Conservation (phyloP, 2,329 filamentous ascomycete species). For the Pseudogymnoascus sp. region DNA sequence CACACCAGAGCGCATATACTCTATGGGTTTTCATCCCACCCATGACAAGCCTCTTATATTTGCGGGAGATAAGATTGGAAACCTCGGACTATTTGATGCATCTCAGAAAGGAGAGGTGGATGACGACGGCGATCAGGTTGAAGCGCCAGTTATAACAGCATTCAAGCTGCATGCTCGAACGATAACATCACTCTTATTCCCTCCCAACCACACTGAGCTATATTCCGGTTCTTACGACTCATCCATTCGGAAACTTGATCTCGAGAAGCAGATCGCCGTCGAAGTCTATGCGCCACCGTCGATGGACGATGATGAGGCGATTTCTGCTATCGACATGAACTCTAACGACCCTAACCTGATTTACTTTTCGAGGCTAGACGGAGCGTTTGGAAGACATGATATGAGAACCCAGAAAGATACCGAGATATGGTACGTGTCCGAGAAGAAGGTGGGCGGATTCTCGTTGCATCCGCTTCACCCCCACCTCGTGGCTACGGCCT, state of each 20-base stretch:
- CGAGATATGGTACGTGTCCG: conserved; percentile 66
- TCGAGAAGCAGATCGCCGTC: conserved; percentile 67
- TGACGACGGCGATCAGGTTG: conserved; percentile 55
- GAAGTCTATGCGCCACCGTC: conserved; percentile 73
- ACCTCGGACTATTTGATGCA: conserved; percentile 83
- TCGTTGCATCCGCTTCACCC: conserved; percentile 70
- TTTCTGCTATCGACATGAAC: conserved; percentile 78
- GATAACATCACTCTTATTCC: conserved; percentile 75
- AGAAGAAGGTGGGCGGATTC: conserved; percentile 95
- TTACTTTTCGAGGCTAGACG: conserved; percentile 80
- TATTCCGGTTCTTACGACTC: conserved; percentile 90
- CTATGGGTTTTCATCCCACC: conserved; percentile 80
- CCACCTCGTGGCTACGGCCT: conserved; percentile 80
- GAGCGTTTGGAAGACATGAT: conserved; percentile 73
- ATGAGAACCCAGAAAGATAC: conserved; percentile 51
- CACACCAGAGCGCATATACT: conserved; percentile 77
- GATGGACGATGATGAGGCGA: conserved; percentile 60
- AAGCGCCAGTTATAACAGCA: conserved; percentile 73
- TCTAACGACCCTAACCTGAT: conserved; percentile 61
- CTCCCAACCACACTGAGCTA: conserved; percentile 62
- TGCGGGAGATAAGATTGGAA: conserved; percentile 88
- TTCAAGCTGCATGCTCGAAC: conserved; percentile 87
- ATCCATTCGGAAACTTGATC: conserved; percentile 76
- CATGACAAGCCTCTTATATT: conserved; percentile 81
- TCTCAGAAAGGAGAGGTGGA: conserved; percentile 56